Evolutionary conservation across 2,329 filamentous ascomycete species (phyloP).

Genomic region (Aspergillus spinulosporus): DNA sequence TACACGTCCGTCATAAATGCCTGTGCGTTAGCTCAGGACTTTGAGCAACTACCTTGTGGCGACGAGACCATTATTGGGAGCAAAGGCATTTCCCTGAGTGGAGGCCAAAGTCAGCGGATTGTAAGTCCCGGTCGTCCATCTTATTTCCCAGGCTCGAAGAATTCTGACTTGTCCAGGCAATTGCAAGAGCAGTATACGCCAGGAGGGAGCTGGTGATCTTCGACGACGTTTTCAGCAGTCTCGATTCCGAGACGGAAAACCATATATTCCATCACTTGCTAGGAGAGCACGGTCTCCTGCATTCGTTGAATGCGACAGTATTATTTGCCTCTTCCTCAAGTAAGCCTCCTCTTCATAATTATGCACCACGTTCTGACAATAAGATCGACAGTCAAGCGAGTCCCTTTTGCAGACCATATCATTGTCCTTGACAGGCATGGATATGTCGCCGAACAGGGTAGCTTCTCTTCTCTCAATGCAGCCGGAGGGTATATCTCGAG

Average conservation of each 20-base stretch:
- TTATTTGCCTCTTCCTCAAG: conserved; percentile 43
- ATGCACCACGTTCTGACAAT: not conserved
- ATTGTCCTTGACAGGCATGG: conserved; percentile 42
- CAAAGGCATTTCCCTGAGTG: conserved; percentile 54
- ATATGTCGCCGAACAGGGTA: conserved; percentile 44
- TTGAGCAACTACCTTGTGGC: conserved; percentile 41
- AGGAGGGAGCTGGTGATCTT: conserved; percentile 51
- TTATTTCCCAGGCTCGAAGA: not conserved
- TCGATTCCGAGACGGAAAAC: conserved; percentile 53
- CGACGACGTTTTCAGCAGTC: conserved; percentile 55
- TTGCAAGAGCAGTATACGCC: conserved; percentile 56
- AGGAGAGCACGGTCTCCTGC: conserved; percentile 48
- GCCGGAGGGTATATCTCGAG: conserved; percentile 44
- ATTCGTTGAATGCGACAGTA: conserved; percentile 41
- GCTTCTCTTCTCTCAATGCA: conserved; percentile 37
- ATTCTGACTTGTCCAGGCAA: conserved; percentile 34
- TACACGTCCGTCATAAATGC: conserved; percentile 39
- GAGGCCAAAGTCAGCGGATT: conserved; percentile 55
- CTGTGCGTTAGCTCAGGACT: conserved; percentile 42
- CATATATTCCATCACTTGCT: conserved; percentile 51
- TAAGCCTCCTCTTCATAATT: conserved; percentile 13
- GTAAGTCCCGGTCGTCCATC: conserved; percentile 27
- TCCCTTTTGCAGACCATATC: conserved; percentile 47
- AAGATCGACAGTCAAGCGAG: conserved; percentile 34
- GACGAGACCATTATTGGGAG: conserved; percentile 53